These are phyloP conservation scores for Thraustotheca clavata DNA, from an alignment of 352 stramenopile genomes.

Conservation along the genomic window DNA sequence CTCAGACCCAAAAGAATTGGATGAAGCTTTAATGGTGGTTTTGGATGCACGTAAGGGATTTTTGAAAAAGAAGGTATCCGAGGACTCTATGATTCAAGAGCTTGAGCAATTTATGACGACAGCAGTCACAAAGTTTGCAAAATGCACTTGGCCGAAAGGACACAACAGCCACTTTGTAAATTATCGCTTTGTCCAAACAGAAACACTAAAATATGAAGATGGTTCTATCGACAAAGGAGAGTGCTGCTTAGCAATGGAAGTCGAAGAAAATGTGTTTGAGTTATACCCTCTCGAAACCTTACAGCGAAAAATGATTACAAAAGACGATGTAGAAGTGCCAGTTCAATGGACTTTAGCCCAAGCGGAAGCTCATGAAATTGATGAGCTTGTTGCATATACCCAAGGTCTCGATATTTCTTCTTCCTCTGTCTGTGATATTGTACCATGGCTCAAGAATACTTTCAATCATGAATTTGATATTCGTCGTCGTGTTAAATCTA, in stretches of 20 bases:
- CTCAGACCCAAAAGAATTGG: neutral
- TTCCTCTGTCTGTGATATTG: slow-evolving; percentile 1
- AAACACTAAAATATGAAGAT: slow-evolving; percentile 6
- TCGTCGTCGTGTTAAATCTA: neutral
- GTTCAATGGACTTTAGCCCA: slow-evolving; percentile 9
- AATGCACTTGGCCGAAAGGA: neutral
- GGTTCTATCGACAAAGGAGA: neutral
- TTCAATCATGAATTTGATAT: slow-evolving; percentile 8
- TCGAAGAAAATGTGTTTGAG: neutral
- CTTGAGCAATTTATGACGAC: slow-evolving; percentile 19
- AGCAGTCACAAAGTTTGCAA: slow-evolving; percentile 8
- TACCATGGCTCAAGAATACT: neutral
- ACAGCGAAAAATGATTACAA: neutral
- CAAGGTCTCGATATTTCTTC: neutral
- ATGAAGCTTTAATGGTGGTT: neutral
- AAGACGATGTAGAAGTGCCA: neutral
- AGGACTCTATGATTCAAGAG: slow-evolving; percentile 15
- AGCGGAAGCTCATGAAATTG: slow-evolving; percentile 3
- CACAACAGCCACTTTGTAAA: neutral
- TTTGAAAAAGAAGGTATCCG: slow-evolving; percentile 1
- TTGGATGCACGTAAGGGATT: neutral
- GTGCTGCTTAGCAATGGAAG: slow-evolving; percentile 14
- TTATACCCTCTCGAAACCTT: slow-evolving; percentile 17
- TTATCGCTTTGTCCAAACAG: slow-evolving; percentile 13
- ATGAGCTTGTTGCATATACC: slow-evolving; percentile 14